Evolutionary conservation across 2,329 filamentous ascomycete species (phyloP).

Genomic region (Ceratocystis colombiana): DNA sequence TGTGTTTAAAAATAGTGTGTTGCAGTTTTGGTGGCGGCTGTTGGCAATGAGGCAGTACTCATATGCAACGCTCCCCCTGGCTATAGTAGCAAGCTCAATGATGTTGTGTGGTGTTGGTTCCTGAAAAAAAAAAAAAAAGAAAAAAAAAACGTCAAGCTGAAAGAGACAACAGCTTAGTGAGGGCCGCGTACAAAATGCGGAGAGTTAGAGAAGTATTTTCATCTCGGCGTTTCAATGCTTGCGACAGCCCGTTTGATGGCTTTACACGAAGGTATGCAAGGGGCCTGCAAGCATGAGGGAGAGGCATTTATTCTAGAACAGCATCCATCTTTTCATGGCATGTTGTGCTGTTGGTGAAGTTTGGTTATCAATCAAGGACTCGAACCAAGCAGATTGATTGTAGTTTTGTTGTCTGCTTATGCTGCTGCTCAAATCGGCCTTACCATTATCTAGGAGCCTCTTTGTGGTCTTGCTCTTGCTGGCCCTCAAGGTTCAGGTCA

Average conservation of each 20-base stretch:
- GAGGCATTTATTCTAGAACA: conserved; percentile 1
- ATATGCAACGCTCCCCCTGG: not conserved
- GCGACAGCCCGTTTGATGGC: not conserved
- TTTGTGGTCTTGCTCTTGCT: not conserved
- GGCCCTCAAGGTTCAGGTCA: not conserved
- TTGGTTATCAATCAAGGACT: too few species aligned
- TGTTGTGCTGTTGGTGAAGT: not conserved
- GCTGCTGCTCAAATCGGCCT: not conserved
- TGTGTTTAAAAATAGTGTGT: too few species aligned
- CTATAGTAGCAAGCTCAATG: not conserved
- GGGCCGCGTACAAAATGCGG: not conserved
- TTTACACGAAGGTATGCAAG: not conserved
- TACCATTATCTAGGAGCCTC: not conserved
- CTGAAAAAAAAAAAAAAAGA: not conserved
- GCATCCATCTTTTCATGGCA: not conserved
- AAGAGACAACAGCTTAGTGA: not conserved
- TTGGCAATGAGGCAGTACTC: too few species aligned
- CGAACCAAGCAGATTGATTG: too few species aligned
- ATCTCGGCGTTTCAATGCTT: conserved; percentile 1
- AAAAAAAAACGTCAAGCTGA: not conserved
- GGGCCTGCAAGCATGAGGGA: not conserved
- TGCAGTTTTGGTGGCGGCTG: too few species aligned
- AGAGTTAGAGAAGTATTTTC: not conserved
- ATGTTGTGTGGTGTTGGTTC: not conserved
- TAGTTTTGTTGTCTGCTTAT: too few species aligned